Evolutionary conservation across 225 moss, liverwort and hornwort genomes (phyloP).

Genomic region (Pseudisothecium myosuroides): DNA sequence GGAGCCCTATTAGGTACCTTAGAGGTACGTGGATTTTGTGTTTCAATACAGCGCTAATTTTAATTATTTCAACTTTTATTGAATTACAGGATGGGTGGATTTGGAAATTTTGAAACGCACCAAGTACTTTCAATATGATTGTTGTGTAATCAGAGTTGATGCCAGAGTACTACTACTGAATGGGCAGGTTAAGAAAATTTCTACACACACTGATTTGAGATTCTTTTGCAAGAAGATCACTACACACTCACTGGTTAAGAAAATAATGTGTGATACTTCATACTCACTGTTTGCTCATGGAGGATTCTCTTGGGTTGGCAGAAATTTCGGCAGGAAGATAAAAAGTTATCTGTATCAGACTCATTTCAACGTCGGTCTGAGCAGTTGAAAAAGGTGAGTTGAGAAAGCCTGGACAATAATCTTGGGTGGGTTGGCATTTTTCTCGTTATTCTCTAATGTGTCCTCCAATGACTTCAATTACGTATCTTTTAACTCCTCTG

Average conservation of each 20-base stretch:
- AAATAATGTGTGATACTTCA: neutral
- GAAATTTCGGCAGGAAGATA: conserved; percentile 99
- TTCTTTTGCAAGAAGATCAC: neutral
- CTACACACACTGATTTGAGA: neutral
- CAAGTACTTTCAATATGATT: neutral
- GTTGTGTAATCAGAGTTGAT: neutral
- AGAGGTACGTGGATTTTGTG: conserved; percentile 44
- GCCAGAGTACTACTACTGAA: neutral
- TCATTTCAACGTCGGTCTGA: conserved; percentile 89
- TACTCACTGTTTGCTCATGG: neutral
- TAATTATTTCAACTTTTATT: neutral
- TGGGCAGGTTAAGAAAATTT: neutral
- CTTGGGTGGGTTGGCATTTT: neutral
- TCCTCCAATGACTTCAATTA: neutral
- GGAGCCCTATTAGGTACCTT: conserved; percentile 94
- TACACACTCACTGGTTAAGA: neutral
- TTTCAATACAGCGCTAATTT: neutral
- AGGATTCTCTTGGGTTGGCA: conserved; percentile 14
- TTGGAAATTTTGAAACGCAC: neutral
- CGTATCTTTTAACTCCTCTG: neutral
- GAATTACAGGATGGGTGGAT: neutral
- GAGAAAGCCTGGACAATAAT: neutral
- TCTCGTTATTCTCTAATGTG: neutral
- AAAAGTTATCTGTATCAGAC: conserved; percentile 90
- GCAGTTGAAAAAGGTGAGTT: conserved; percentile 73